Evolutionary conservation across 2,329 filamentous ascomycete species (phyloP).

Genomic region (Penicillium sclerotigenum): DNA sequence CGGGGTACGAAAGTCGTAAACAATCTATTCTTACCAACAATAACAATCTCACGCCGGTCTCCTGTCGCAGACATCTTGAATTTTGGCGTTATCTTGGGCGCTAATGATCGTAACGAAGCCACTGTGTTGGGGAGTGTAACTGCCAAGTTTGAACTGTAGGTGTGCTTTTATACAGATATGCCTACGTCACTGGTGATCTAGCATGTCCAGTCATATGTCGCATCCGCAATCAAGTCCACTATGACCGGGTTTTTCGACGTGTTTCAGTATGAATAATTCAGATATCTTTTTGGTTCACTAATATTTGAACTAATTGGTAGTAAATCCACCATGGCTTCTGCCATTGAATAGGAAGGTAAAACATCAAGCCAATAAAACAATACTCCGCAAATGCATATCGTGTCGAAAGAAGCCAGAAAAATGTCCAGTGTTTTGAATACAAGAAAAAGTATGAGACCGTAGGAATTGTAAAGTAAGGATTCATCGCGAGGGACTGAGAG

Average conservation of each 20-base stretch:
- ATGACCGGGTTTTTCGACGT: background rate
- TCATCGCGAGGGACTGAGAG: conserved; percentile 47
- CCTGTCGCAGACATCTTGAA: conserved; percentile 30
- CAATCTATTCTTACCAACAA: conserved; percentile 35
- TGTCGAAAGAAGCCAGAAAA: conserved; percentile 11
- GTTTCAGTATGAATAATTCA: background rate
- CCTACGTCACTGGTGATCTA: conserved; percentile 30
- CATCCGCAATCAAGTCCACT: background rate
- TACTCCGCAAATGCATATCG: conserved; percentile 34
- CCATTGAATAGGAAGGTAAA: conserved; percentile 9
- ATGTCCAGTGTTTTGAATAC: conserved; percentile 2
- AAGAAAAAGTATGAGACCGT: conserved; percentile 8
- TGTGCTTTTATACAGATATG: conserved; percentile 3
- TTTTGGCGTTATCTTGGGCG: conserved; percentile 17
- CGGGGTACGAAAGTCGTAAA: conserved; percentile 22
- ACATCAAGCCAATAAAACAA: conserved; percentile 14
- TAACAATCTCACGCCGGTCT: conserved; percentile 40
- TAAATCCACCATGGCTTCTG: conserved; percentile 10
- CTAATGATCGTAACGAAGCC: conserved; percentile 21
- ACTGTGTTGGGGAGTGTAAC: conserved; percentile 16
- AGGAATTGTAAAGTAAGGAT: conserved; percentile 1
- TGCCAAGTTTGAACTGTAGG: background rate
- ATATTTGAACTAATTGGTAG: conserved; percentile 5
- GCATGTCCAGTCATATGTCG: conserved; percentile 27
- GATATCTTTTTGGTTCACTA: background rate